These are phyloP conservation scores for Eucalyptus erythrocorys DNA, from an alignment of 345 rosid species.

Conservation along the genomic window DNA sequence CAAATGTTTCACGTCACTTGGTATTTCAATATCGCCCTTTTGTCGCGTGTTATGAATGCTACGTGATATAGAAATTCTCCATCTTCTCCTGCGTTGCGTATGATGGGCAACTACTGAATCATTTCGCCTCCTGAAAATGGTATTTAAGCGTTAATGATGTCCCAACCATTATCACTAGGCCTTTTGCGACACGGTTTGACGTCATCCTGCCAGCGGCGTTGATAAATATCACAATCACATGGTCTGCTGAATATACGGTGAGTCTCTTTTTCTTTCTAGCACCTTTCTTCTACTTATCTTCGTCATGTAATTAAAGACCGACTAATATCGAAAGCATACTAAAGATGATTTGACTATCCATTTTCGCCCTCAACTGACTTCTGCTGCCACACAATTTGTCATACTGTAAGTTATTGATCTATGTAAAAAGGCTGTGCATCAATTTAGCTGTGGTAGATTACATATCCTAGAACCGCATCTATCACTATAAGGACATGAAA, in stretches of 20 bases:
- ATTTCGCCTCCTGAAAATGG: not conserved
- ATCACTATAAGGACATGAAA: not conserved
- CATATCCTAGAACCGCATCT: not conserved
- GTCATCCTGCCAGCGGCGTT: not conserved
- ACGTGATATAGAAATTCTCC: not conserved
- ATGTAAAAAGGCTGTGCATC: not conserved
- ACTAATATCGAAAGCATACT: not conserved
- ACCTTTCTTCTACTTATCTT: not conserved
- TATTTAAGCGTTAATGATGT: not conserved
- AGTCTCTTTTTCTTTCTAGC: not conserved
- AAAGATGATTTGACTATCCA: not conserved
- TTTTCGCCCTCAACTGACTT: not conserved
- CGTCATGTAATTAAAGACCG: not conserved
- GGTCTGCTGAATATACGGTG: not conserved
- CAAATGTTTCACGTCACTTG: not conserved
- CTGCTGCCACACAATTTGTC: not conserved
- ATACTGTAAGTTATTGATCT: not conserved
- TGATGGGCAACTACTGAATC: not conserved
- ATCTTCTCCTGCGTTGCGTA: not conserved
- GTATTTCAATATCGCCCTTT: not conserved
- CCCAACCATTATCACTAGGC: not conserved
- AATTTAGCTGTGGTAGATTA: not conserved
- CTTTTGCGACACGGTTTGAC: not conserved
- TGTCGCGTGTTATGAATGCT: not conserved
- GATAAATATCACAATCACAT: not conserved